Evolutionary conservation across 169 alveolate genomes (phyloP).

Genomic region (Perkinsus olseni): DNA sequence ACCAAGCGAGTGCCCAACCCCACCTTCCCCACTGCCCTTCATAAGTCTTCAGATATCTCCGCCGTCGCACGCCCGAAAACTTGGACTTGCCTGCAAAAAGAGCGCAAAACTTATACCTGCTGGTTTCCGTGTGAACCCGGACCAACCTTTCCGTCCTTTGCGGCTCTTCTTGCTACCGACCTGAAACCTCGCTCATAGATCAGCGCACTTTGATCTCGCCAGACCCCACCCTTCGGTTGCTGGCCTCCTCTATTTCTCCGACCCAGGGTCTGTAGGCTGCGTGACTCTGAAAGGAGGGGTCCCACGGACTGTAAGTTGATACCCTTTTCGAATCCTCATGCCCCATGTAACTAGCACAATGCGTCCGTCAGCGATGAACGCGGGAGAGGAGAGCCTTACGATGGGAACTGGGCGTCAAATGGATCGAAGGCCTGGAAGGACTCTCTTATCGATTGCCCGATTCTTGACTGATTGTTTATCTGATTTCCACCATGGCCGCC

Average conservation of each 20-base stretch:
- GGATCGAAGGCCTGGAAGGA: not conserved
- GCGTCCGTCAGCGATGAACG: not conserved
- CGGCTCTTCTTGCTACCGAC: not conserved
- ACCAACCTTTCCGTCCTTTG: not conserved
- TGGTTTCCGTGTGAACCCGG: not conserved
- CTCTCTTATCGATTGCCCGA: not conserved
- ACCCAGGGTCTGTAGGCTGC: not conserved
- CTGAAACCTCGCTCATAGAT: not conserved
- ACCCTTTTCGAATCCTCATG: not conserved
- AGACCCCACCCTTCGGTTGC: not conserved
- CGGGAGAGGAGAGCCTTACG: not conserved
- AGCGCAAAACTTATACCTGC: not conserved
- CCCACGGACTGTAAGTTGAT: not conserved
- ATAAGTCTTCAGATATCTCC: not conserved
- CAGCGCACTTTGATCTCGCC: not conserved
- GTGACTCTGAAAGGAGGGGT: not conserved
- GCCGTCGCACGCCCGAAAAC: not conserved
- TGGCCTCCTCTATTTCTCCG: not conserved
- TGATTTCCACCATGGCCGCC: too few relatives aligned
- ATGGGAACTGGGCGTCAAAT: not conserved
- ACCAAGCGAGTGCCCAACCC: not conserved
- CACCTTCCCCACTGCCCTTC: not conserved
- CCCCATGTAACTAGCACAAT: not conserved
- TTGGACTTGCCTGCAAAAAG: not conserved
- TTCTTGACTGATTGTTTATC: too few relatives aligned